Conservation (phyloP, 441 rosid genomes). For the Populus tomentosa region DNA sequence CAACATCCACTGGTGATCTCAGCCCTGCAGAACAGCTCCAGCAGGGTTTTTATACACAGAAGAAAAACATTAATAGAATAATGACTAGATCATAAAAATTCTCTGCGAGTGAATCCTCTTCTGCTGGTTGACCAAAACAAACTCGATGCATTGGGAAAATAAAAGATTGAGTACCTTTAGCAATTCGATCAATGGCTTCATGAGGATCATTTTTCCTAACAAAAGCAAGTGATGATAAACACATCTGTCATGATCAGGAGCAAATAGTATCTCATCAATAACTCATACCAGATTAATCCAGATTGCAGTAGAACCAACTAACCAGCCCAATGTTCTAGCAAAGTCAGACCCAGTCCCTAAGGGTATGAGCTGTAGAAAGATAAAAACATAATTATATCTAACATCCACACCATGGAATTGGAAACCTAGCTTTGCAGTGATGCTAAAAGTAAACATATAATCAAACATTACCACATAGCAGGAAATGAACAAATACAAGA, state of each 20-base stretch:
- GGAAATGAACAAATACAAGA: background rate
- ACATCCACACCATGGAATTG: background rate
- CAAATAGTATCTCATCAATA: background rate
- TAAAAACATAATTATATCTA: constrained; percentile 19
- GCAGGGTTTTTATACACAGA: constrained; percentile 9
- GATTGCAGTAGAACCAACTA: constrained; percentile 34
- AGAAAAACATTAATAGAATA: background rate
- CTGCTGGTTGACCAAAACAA: constrained; percentile 1
- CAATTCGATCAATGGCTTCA: constrained; percentile 85
- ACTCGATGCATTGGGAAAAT: background rate
- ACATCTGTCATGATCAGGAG: constrained; percentile 15
- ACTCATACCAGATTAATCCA: constrained; percentile 9
- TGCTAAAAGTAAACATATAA: background rate
- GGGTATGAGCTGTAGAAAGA: constrained; percentile 71
- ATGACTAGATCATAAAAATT: background rate
- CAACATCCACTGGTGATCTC: constrained; percentile 66
- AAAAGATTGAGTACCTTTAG: constrained; percentile 43
- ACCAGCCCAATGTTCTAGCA: constrained; percentile 94
- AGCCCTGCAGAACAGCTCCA: constrained; percentile 46
- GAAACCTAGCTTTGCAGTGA: constrained; percentile 1
- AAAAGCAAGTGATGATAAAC: constrained; percentile 14
- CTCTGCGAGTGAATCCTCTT: constrained; percentile 1
- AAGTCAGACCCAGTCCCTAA: constrained; percentile 98
- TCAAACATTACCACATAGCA: no score
- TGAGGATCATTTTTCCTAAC: constrained; percentile 77